These are phyloP conservation scores for Gymnopilus junonius DNA, from an alignment of 768 basidiomycete species.

Conservation along the genomic window DNA sequence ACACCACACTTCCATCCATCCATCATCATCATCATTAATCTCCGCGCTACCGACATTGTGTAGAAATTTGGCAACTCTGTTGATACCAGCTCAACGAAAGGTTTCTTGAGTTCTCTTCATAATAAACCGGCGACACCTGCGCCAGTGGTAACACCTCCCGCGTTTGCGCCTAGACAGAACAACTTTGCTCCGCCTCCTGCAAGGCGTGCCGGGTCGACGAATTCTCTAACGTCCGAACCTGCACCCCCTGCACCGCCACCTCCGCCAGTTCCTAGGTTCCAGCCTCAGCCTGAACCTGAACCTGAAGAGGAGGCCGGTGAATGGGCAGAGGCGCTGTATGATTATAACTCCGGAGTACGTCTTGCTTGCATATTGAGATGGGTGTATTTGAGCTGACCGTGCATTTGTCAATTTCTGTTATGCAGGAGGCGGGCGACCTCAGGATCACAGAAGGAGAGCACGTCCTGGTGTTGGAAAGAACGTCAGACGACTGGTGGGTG, in stretches of 20 bases:
- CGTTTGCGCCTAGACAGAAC: conserved; percentile 48
- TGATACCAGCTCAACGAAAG: conserved; percentile 54
- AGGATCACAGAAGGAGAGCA: conserved; percentile 57
- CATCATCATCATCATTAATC: neutral
- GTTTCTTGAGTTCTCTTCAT: conserved; percentile 51
- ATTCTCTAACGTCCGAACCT: conserved; percentile 25
- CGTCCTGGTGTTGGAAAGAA: conserved; percentile 65
- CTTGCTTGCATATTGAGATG: neutral
- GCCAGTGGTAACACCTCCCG: conserved; percentile 37
- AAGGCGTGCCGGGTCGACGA: conserved; percentile 29
- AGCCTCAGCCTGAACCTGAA: conserved; percentile 37
- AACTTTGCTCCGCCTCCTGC: conserved; percentile 57
- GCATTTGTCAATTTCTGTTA: neutral
- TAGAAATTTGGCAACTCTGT: conserved; percentile 64
- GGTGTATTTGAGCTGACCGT: neutral
- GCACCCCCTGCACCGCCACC: conserved; percentile 28
- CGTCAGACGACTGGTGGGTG: conserved; percentile 78
- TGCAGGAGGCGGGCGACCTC: conserved; percentile 73
- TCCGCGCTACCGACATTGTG: neutral
- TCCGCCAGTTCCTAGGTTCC: conserved; percentile 33
- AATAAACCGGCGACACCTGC: conserved; percentile 40
- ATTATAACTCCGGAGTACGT: conserved; percentile 67
- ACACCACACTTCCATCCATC: neutral
- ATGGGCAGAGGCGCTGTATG: conserved; percentile 82
- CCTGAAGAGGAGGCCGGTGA: conserved; percentile 53